Percentiles rank a stretch among this genome's conserved stretches.
These are phyloP conservation scores for Claviceps sorghi DNA, from an alignment of 2,329 filamentous ascomycete genomes.

Conservation along the genomic window DNA sequence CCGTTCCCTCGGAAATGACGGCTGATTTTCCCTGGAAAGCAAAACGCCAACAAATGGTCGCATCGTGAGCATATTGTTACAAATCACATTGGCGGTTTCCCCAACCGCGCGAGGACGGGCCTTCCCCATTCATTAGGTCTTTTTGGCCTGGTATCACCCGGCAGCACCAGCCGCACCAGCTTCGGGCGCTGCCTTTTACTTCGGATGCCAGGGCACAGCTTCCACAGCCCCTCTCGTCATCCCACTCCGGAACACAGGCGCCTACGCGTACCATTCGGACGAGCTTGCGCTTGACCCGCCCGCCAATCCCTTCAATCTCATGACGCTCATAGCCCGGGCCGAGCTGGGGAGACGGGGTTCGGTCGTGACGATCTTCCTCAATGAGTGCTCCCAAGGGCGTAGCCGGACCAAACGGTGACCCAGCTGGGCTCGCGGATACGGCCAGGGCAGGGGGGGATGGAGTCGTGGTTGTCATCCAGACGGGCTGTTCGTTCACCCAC, in stretches of 20 bases:
- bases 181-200: conserved; percentile 50
- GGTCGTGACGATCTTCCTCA: conserved; percentile 19
- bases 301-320: conserved; percentile 84
- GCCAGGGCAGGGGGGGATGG: conserved; percentile 7
- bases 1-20: neutral
- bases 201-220: conserved; percentile 57
- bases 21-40: neutral
- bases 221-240: conserved; percentile 52
- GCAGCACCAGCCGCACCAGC: conserved; percentile 89
- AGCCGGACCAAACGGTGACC: conserved; percentile 7
- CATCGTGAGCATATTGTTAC: neutral
- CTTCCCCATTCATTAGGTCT: conserved; percentile 19
- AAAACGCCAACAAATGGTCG: neutral
- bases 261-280: conserved; percentile 71
- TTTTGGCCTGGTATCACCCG: conserved; percentile 51
- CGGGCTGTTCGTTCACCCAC: conserved; percentile 10
- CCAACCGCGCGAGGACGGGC: conserved; percentile 9
- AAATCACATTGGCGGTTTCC: conserved; percentile 2
- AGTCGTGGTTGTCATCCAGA: conserved; percentile 10
- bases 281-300: conserved; percentile 75
- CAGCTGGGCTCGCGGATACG: conserved; percentile 6
- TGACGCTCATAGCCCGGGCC: conserved; percentile 68
- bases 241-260: conserved; percentile 71
- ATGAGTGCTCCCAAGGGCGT: conserved; percentile 14
- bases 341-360: conserved; percentile 36